These are phyloP conservation scores for Henckelia pumila DNA, from an alignment of 257 asterid species.

Conservation along the genomic window DNA sequence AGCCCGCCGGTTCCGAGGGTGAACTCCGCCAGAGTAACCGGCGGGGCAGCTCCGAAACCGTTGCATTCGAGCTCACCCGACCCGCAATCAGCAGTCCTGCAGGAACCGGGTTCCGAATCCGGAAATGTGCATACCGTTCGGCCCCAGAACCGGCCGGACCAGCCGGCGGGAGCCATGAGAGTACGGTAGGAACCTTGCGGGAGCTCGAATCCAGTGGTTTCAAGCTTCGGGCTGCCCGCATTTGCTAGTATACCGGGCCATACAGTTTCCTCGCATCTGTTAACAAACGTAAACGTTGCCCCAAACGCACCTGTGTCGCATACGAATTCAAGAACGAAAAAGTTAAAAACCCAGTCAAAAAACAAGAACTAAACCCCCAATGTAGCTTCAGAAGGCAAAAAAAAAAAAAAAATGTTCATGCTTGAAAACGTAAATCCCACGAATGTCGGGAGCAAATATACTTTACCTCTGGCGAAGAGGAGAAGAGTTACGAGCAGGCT, in stretches of 20 bases:
- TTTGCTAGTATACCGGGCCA: conserved; percentile 95
- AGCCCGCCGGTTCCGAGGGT: conserved; percentile 67
- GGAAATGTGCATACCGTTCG: conserved; percentile 77
- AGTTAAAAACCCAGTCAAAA: neutral
- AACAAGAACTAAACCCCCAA: neutral
- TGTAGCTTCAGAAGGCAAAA: neutral
- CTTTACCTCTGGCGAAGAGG: conserved; percentile 49
- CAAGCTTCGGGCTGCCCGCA: conserved; percentile 75
- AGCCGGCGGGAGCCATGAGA: conserved; percentile 75
- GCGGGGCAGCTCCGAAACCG: conserved; percentile 92
- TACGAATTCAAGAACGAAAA: neutral
- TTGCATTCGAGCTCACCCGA: conserved; percentile 74
- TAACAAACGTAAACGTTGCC: conserved; percentile 80
- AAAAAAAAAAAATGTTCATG: conserved; percentile 6
- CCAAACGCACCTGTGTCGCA: conserved; percentile 52
- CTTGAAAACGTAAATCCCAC: neutral
- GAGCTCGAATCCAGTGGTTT: conserved; percentile 85
- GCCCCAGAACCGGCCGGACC: conserved; percentile 98
- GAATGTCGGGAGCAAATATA: neutral
- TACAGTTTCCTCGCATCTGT: conserved; percentile 78
- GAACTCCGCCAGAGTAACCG: conserved; percentile 92
- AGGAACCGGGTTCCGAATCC: conserved; percentile 53
- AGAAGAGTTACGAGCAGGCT: conserved; percentile 38
- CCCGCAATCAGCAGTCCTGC: conserved; percentile 84
- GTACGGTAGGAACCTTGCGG: conserved; percentile 55